These are phyloP conservation scores for Syzygium jambos DNA, from an alignment of 345 rosid genomes.

Conservation along the genomic window DNA sequence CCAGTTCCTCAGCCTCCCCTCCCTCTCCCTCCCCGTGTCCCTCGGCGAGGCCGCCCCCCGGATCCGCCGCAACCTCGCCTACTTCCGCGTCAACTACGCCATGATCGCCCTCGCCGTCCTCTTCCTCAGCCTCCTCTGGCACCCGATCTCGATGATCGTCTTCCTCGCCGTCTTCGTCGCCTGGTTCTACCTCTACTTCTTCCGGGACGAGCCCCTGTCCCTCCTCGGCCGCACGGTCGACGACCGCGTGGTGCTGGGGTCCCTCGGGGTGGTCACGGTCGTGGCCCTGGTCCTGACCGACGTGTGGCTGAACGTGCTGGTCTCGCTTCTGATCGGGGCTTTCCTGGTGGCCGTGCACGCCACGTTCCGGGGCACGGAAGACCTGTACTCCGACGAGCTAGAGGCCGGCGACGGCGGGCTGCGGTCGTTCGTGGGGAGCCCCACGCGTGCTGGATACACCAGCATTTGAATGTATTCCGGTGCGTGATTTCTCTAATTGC, in stretches of 20 bases:
- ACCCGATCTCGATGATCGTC: constrained; percentile 57
- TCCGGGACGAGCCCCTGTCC: constrained; percentile 35
- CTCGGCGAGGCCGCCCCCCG: constrained; percentile 38
- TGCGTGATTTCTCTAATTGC: not conserved
- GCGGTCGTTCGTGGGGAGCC: constrained; percentile 45
- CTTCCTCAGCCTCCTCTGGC: constrained; percentile 67
- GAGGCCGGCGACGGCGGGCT: constrained; percentile 28
- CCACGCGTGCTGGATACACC: constrained; percentile 22
- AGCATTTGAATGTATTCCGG: constrained; percentile 10
- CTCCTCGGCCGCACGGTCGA: constrained; percentile 28
- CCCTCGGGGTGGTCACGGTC: constrained; percentile 31
- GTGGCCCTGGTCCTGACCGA: constrained; percentile 38
- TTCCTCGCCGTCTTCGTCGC: constrained; percentile 41
- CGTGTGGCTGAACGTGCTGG: constrained; percentile 56
- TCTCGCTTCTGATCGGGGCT: constrained; percentile 41
- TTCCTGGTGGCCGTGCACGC: constrained; percentile 31
- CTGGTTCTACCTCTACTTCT: constrained; percentile 63
- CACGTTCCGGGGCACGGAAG: constrained; percentile 42
- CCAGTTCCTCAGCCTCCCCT: constrained; percentile 17
- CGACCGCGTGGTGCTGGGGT: constrained; percentile 43
- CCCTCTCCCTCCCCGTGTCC: constrained; percentile 33
- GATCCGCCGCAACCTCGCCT: constrained; percentile 29
- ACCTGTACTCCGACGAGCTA: constrained; percentile 36
- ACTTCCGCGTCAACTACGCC: constrained; percentile 66
- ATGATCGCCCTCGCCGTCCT: constrained; percentile 36